These are phyloP conservation scores for Candida albicans DNA, from an alignment of 1,139 yeast species.

Conservation along the genomic window DNA sequence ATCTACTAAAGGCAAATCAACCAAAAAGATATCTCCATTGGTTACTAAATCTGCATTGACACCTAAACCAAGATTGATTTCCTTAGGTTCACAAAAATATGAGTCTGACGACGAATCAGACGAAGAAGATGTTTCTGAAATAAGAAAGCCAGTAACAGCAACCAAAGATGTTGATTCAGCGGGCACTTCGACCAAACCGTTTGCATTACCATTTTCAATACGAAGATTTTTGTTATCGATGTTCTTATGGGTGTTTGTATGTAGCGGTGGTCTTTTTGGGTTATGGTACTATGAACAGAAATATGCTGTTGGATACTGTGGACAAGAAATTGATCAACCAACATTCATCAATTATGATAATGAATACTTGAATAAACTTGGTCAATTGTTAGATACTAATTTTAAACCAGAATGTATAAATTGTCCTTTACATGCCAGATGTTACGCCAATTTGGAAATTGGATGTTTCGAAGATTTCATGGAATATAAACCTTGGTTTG, in stretches of 20 bases:
- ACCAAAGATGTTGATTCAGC: constrained; percentile 8
- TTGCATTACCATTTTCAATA: constrained; percentile 1
- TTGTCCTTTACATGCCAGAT: constrained; percentile 83
- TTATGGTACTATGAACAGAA: constrained; percentile 67
- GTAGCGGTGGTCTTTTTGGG: constrained; percentile 32
- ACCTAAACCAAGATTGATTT: constrained; percentile 22
- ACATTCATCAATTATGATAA: constrained; percentile 30
- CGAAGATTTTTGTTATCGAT: constrained; percentile 16
- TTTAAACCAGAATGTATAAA: constrained; percentile 65
- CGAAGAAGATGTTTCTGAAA: constrained; percentile 12
- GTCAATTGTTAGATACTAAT: constrained; percentile 34
- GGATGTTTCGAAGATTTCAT: constrained; percentile 73
- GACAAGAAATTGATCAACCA: constrained; percentile 47
- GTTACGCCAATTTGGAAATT: constrained; percentile 58
- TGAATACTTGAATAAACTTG: constrained; percentile 20
- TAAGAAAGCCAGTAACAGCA: constrained; percentile 3
- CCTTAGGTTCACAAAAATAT: constrained; percentile 13
- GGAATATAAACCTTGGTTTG: constrained; percentile 58
- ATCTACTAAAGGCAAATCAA: constrained; percentile 1
- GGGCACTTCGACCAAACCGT: not conserved
- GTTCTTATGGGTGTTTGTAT: constrained; percentile 29
- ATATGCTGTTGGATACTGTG: constrained; percentile 66
- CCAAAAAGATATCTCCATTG: constrained; percentile 4
- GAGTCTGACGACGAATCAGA: constrained; percentile 15
- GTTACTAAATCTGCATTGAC: constrained; percentile 13